These are phyloP conservation scores for Fagopyrum esculentum DNA, from an alignment of 148 eudicot species.

Conservation along the genomic window DNA sequence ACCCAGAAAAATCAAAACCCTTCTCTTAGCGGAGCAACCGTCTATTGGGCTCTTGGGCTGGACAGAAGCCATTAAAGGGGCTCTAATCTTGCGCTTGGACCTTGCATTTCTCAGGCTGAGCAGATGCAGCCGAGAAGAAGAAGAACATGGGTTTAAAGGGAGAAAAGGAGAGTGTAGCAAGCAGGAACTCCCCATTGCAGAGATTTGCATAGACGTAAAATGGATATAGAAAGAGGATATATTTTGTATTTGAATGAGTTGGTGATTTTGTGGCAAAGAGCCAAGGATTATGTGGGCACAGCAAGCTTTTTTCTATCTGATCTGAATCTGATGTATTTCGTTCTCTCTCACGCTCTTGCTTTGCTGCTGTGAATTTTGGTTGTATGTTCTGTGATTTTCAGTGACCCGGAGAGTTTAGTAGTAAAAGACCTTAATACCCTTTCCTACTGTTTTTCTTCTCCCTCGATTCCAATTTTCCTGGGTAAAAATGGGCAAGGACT, in stretches of 20 bases:
- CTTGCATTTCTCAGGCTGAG: conserved; percentile 31
- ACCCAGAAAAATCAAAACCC: conserved; percentile 54
- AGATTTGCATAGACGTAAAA: conserved; percentile 4
- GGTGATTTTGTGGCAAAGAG: neutral
- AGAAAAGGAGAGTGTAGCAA: conserved; percentile 33
- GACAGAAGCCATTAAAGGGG: conserved; percentile 32
- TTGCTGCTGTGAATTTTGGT: neutral
- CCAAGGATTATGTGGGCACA: conserved; percentile 10
- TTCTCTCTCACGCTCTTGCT: neutral
- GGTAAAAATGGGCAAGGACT: neutral
- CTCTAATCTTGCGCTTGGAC: conserved; percentile 20
- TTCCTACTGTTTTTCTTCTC: neutral
- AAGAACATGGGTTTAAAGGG: conserved; percentile 21
- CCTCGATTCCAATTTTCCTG: neutral
- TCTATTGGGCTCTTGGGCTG: conserved; percentile 19
- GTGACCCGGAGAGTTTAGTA: neutral
- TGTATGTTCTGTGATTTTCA: conserved; percentile 1
- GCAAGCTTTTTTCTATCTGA: neutral
- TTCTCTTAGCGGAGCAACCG: conserved; percentile 34
- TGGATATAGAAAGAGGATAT: neutral
- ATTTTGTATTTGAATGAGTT: conserved; percentile 1
- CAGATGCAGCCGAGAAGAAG: conserved; percentile 23
- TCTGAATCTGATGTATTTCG: neutral
- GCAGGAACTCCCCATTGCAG: conserved; percentile 42
- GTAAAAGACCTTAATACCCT: neutral